Conservation (phyloP, 371 early-diverging fungal genomes). For the Mucor racemosus region DNA sequence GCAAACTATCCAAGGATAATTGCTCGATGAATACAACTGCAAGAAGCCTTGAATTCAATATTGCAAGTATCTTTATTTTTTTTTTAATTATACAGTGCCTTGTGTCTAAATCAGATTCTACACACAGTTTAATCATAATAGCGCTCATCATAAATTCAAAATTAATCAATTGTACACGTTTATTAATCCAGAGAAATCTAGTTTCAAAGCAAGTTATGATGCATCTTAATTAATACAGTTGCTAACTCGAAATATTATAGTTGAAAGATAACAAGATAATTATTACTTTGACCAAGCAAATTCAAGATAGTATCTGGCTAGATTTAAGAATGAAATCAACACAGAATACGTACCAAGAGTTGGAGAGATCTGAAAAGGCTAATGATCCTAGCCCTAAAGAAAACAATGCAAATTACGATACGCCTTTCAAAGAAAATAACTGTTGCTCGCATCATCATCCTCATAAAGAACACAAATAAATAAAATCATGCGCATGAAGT, state of each 20-base stretch:
- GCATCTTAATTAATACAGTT: not conserved
- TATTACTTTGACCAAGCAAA: conserved; percentile 8
- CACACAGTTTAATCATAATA: conserved; percentile 6
- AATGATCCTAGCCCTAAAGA: not conserved
- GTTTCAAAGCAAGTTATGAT: conserved; percentile 2
- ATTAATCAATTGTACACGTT: conserved; percentile 17
- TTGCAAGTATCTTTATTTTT: conserved; percentile 20
- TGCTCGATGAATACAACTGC: not conserved
- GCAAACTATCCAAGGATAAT: not conserved
- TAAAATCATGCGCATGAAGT: not conserved
- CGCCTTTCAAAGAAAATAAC: not conserved
- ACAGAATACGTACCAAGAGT: conserved; percentile 9
- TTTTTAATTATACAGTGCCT: not conserved
- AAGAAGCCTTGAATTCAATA: conserved; percentile 17
- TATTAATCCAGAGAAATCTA: not conserved
- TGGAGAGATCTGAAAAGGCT: conserved; percentile 9
- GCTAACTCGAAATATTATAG: not conserved
- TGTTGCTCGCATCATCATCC: not conserved
- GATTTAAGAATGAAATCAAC: conserved; percentile 20
- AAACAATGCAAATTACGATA: not conserved
- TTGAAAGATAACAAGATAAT: conserved; percentile 16
- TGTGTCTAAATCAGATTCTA: not conserved
- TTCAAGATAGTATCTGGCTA: conserved; percentile 2
- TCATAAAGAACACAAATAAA: not conserved
- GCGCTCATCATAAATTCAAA: conserved; percentile 19